phyloP scores from a whole-genome alignment of 202 grass and related monocot species.

The Elaeis oleifera region DNA sequence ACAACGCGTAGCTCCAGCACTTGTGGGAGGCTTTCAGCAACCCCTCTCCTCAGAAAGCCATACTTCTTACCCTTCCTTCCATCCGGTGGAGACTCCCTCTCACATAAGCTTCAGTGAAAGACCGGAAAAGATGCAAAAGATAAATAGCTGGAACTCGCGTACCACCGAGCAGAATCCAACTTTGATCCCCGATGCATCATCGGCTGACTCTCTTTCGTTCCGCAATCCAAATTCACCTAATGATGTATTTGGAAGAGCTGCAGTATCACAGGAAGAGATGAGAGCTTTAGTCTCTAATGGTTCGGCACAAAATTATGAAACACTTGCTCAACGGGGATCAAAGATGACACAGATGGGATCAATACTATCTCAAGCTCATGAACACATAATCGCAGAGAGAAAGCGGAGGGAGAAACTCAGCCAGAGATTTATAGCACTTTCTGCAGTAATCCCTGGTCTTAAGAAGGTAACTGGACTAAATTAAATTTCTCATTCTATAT shows the following conservation, averaged over 20 bases:
- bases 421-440: neutral
- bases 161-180: neutral
- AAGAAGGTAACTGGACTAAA: neutral
- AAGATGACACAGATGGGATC: too few species aligned
- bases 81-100: neutral
- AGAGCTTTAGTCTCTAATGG: neutral
- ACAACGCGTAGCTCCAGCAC: conserved; percentile 1
- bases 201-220: neutral
- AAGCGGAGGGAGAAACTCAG: conserved; percentile 4
- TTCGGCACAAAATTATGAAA: too few species aligned
- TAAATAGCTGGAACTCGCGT: conserved; percentile 9
- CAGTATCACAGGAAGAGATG: neutral
- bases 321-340: too few species aligned
- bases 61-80: neutral
- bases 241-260: neutral
- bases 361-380: neutral
- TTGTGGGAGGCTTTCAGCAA: conserved; percentile 4
- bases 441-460: neutral
- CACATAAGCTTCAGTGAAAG: neutral
- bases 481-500: neutral
- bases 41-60: conserved; percentile 2
- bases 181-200: neutral
- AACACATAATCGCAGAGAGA: neutral
- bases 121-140: neutral
- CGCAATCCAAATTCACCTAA: neutral